Percentiles rank a stretch among this genome's conserved stretches.
phyloP scores from a whole-genome alignment of 345 rosid genomes.

The Brassica juncea region DNA sequence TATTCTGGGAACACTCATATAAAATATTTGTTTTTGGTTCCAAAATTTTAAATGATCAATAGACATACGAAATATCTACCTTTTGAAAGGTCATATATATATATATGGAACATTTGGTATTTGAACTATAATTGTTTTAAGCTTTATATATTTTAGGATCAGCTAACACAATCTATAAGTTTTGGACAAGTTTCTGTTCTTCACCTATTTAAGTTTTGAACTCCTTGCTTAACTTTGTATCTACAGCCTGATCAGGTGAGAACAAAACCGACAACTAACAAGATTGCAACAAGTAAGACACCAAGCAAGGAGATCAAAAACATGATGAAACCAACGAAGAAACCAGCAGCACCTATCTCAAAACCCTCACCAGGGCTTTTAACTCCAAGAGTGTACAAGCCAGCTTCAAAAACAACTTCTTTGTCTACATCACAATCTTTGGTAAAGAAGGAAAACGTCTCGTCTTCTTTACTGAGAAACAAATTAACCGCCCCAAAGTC shows the following conservation, averaged over 20 bases:
- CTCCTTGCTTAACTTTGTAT: neutral
- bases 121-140: too few species aligned
- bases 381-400: constrained; percentile 56
- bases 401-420: constrained; percentile 43
- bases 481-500: constrained; percentile 73
- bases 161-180: too few species aligned
- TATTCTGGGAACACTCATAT: too few species aligned
- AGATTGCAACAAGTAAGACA: constrained; percentile 31
- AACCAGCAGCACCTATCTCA: constrained; percentile 42
- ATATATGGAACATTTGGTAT: too few species aligned
- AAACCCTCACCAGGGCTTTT: constrained; percentile 48
- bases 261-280: constrained; percentile 24
- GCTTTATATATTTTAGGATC: too few species aligned
- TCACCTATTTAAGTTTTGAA: too few species aligned
- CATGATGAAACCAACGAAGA: constrained; percentile 32
- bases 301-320: constrained; percentile 37
- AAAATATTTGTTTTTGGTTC: too few species aligned
- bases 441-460: constrained; percentile 42
- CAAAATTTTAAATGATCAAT: too few species aligned
- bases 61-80: too few species aligned
- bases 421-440: constrained; percentile 46
- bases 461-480: constrained; percentile 40
- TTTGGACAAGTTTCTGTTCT: too few species aligned
- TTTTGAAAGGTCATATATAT: too few species aligned
- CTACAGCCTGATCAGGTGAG: constrained; percentile 47